Base-by-base conservation (phyloP, 106 monocot genomes). In the Dendrobium chrysotoxum region DNA sequence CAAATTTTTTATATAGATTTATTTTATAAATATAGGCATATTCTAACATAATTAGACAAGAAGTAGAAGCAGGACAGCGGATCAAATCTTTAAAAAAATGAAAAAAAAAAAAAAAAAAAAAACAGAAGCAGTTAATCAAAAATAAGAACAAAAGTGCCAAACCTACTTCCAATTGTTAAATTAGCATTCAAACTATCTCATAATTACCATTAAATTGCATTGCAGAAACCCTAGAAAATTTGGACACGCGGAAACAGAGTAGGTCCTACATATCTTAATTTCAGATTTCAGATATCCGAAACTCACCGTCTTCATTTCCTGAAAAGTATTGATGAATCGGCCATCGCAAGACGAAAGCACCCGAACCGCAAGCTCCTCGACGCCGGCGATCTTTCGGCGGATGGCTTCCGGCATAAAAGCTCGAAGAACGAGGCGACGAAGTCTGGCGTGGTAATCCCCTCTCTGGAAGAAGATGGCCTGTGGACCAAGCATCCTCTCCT, bases 391-490 rank as follows among this genome's bases (percentile, higher is more conserved):
- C 3, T 67, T 79, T 13, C 26, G 50, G 0, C 89, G 76, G 76
- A 88, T 93, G 76, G 88, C 88, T 1, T 91, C 88, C 23, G 96
- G 93, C 84, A 87, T 87, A 87, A 96, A 91, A 15, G 96, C 93
- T 3, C 96, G 83, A 30, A 93, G 82, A 28, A 93, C 91, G 64
- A 96, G 88, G 70, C 84, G 84, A 17, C 96, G 71, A 41, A 96
- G 91, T 13, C 77, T 80, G 42, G 81, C 73, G 75, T 96, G 96
- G 84, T 96, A 96, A 0, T 86, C 84, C 0, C 96, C 96, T 68
- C 87, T 88, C 84, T 96, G 96, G 82, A 96, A 96, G 85, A 96
- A 96, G 88, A 96, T 93, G 38, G 96, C 93, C 90, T 93, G 93
- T 0, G 79, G 80, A 1, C 96, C 96, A 16, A 96, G 74, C 90